Percentiles rank a stretch among this genome's conserved stretches.
Conservation (phyloP, 768 basidiomycete species). For the Termitomyces sp. region DNA sequence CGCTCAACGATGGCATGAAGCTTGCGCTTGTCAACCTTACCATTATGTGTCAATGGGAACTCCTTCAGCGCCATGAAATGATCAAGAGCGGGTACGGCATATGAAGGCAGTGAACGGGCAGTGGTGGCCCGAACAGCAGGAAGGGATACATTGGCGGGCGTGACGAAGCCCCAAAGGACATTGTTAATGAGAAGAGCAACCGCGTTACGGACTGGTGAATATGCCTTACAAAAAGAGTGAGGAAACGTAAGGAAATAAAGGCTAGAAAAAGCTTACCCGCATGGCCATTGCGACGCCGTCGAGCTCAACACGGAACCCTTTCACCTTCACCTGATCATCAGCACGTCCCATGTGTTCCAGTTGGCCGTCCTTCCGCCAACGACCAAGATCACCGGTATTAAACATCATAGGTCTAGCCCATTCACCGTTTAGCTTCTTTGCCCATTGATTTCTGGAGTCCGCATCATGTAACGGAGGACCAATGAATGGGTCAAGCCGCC, state of each 20-base stretch:
- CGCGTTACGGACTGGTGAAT: conserved; percentile 12
- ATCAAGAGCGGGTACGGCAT: conserved; percentile 52
- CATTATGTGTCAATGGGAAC: conserved; percentile 52
- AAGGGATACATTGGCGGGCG: conserved; percentile 12
- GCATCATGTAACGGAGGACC: no score
- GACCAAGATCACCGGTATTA: conserved; percentile 58
- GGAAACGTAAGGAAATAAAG: not conserved
- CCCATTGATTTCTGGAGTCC: no score
- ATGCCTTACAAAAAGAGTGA: not conserved
- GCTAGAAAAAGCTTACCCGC: conserved; percentile 32
- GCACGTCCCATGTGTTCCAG: conserved; percentile 55
- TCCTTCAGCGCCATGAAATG: conserved; percentile 37
- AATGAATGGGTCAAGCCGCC: conserved; percentile 44
- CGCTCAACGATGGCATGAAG: conserved; percentile 19
- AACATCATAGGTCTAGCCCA: conserved; percentile 30
- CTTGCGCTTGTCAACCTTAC: conserved; percentile 45
- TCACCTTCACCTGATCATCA: conserved; percentile 63
- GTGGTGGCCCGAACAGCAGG: conserved; percentile 13
- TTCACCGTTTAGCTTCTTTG: no score
- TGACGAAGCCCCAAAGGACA: conserved; percentile 17
- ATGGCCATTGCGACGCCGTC: conserved; percentile 59
- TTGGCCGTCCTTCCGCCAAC: conserved; percentile 47
- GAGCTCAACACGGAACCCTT: conserved; percentile 62
- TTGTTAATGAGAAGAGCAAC: conserved; percentile 17
- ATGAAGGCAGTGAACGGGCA: conserved; percentile 44